Conservation (phyloP, 2,329 filamentous ascomycete species). For the Neopestalotiopsis clavispora region DNA sequence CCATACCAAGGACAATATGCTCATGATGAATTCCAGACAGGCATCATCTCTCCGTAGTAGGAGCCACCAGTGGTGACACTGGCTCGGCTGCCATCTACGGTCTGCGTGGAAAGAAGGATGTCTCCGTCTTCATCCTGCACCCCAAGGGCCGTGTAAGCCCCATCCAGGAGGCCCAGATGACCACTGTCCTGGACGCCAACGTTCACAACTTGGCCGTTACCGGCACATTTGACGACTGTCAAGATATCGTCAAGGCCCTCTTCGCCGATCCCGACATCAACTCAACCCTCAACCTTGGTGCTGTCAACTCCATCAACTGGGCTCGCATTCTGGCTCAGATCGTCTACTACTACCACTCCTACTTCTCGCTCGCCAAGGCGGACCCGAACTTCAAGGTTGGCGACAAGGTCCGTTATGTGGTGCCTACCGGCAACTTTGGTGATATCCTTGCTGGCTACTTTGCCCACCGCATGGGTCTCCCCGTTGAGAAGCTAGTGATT, state of each 20-base stretch:
- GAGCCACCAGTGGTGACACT: slow-evolving; percentile 86
- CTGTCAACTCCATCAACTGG: slow-evolving; percentile 97
- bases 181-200: slow-evolving; percentile 86
- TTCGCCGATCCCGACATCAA: slow-evolving; percentile 89
- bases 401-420: slow-evolving; percentile 80
- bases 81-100: slow-evolving; percentile 97
- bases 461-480: slow-evolving; percentile 86
- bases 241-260: slow-evolving; percentile 93
- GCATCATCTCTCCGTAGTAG: slow-evolving; percentile 85
- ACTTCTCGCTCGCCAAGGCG: slow-evolving; percentile 76
- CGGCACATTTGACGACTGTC: slow-evolving; percentile 95
- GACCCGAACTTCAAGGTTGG: slow-evolving; percentile 65
- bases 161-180: slow-evolving; percentile 97
- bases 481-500: slow-evolving; percentile 85
- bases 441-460: slow-evolving; percentile 95
- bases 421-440: slow-evolving; percentile 93
- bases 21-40: slow-evolving; percentile 51
- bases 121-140: slow-evolving; percentile 93
- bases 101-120: slow-evolving; percentile 92
- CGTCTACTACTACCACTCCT: slow-evolving; percentile 95
- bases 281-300: slow-evolving; percentile 79
- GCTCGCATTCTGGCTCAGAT: slow-evolving; percentile 95
- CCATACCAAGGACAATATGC: background rate
- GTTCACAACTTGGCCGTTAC: slow-evolving; percentile 91
- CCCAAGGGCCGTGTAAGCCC: slow-evolving; percentile 90